These are phyloP conservation scores for Zygnema circumcarinatum DNA, from an alignment of 139 green algal species.

Conservation along the genomic window DNA sequence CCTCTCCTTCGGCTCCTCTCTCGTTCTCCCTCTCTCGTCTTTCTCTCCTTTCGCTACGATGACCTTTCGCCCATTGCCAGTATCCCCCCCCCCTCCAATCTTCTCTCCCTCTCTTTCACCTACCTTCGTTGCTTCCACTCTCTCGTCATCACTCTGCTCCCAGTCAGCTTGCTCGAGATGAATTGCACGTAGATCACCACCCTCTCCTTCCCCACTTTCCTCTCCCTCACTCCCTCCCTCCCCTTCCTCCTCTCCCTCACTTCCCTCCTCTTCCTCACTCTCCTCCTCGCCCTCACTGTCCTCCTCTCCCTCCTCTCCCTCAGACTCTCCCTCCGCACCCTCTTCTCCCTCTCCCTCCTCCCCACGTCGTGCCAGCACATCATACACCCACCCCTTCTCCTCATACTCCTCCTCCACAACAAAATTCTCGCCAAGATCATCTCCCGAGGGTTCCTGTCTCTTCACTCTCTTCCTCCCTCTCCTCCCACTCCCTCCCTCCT, in stretches of 20 bases:
- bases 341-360: constrained; percentile 14
- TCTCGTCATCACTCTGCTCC: constrained; percentile 2
- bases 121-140: no score
- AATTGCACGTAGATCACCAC: neutral
- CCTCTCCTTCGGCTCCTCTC: neutral
- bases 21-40: neutral
- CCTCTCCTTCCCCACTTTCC: neutral
- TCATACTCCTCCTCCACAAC: constrained; percentile 25
- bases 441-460: neutral
- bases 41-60: no score
- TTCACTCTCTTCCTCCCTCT: constrained; percentile 37
- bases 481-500: constrained; percentile 18
- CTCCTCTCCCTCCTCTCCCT: neutral
- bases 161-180: neutral
- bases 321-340: neutral
- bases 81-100: neutral
- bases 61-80: no score
- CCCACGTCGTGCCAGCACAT: neutral
- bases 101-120: constrained; percentile 3
- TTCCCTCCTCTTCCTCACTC: neutral
- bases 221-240: neutral
- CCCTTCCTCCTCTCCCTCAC: constrained; percentile 5
- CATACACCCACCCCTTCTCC: constrained; percentile 25
- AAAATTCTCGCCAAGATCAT: constrained; percentile 16
- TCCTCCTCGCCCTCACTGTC: constrained; percentile 8